Evolutionary conservation across 345 rosid species (phyloP), one percentile per base, ranked within the genome.

Genomic region (Lepidium aucheri): DNA sequence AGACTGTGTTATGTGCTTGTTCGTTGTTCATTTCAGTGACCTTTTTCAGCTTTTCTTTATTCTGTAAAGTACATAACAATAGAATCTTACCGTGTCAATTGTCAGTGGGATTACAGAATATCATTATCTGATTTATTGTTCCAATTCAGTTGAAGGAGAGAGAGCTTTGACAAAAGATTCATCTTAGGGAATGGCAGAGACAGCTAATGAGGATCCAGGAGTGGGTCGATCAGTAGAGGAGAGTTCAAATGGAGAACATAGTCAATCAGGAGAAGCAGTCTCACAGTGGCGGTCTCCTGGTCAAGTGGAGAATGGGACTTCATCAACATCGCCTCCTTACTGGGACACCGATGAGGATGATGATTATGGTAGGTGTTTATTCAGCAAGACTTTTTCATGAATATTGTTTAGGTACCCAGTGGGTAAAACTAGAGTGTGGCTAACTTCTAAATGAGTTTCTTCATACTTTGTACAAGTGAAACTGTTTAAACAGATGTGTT

Each of bases 261-360:
- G 89, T 73, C 87, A 81, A 62, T 75, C 88, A 52, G 87, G 85
- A 67, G 99, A 90, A 79, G 86, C 89, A 34, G 61, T 88, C 79
- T 86, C 85, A 1, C 88, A 86, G 78, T 90, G 97, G 93, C 87
- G 96, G 53, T 94, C 96, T 32, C 85, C 93, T 58, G 93, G 78
- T 81, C 99, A 83, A 80, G 84, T 86, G 72, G 97, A 88, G 67
- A 90, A 86, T 66, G 97, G 95, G 70, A 86, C 79, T 17, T 85
- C 97, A 24, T 90, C 96, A 9, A 90, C 97, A 38, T 88, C 99
- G 3, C 96, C 91, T 4, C 78, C 95, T 16, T 90, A 84, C 65
- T 88, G 95, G 97, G 99, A 90, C 72, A 78, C 82, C 15, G 99
- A 90, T 13, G 92, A 86, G 1, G 96, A 88, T 3, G 94, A 88